Percentiles rank a stretch among this genome's conserved stretches.
Evolutionary conservation across 2,329 filamentous ascomycete genomes (phyloP).

Genomic region (Fusarium udum): DNA sequence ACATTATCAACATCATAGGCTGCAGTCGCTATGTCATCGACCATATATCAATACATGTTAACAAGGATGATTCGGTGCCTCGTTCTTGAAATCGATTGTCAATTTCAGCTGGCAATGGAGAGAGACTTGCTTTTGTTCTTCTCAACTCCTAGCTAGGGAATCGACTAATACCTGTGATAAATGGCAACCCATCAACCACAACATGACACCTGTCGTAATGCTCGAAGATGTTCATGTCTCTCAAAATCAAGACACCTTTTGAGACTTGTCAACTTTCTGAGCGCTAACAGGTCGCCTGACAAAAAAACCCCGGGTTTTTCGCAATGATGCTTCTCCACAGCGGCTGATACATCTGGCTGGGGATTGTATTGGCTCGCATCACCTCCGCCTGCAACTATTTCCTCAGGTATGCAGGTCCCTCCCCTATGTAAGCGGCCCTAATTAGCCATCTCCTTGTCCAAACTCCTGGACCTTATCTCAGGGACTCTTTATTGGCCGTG

Average conservation of each 20-base stretch:
- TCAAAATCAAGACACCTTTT: not conserved
- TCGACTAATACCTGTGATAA: not conserved
- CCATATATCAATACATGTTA: not conserved
- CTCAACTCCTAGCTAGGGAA: not conserved
- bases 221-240: constrained; percentile 1
- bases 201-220: not conserved
- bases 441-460: constrained; percentile 25
- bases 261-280: constrained; percentile 12
- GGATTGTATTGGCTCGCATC: constrained; percentile 29
- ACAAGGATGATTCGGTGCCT: not conserved
- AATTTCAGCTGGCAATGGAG: not conserved
- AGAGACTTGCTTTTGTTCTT: constrained; percentile 11
- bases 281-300: constrained; percentile 31
- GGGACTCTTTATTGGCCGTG: constrained; percentile 12
- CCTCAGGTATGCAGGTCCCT: constrained; percentile 26
- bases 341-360: constrained; percentile 38
- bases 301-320: constrained; percentile 36
- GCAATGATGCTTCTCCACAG: constrained; percentile 35
- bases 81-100: not conserved
- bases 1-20: not conserved
- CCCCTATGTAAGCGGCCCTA: constrained; percentile 19
- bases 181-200: not conserved
- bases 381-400: constrained; percentile 30
- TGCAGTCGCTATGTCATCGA: not conserved
- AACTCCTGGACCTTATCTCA: constrained; percentile 32